These are phyloP conservation scores for Amanita pseudoporphyria DNA, from an alignment of 768 basidiomycete species.

Conservation along the genomic window DNA sequence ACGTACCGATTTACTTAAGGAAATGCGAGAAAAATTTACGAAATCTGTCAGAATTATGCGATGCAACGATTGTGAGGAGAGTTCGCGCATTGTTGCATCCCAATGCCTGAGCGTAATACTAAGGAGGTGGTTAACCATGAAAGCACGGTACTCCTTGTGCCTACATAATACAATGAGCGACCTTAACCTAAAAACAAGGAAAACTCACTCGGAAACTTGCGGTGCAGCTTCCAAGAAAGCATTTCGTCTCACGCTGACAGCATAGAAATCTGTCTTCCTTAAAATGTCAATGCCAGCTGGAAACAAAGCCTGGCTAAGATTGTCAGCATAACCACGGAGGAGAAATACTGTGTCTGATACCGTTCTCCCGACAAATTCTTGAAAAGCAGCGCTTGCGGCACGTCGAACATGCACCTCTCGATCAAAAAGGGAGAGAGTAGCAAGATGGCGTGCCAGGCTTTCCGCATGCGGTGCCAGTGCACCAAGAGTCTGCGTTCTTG, in stretches of 20 bases:
- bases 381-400: slow-evolving; percentile 95
- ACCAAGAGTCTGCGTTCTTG: slow-evolving; percentile 59
- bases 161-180: slow-evolving; percentile 29
- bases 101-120: slow-evolving; percentile 78
- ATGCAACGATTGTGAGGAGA: slow-evolving; percentile 69
- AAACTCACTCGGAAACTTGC: slow-evolving; percentile 74
- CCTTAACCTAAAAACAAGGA: background rate
- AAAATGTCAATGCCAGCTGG: slow-evolving; percentile 93
- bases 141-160: slow-evolving; percentile 63
- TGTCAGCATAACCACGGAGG: slow-evolving; percentile 3
- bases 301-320: slow-evolving; percentile 60
- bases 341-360: slow-evolving; percentile 34
- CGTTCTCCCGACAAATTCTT: slow-evolving; percentile 92
- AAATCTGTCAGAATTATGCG: slow-evolving; percentile 58
- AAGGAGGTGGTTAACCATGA: slow-evolving; percentile 64
- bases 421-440: slow-evolving; percentile 81
- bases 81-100: slow-evolving; percentile 72
- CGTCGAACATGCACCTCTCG: slow-evolving; percentile 91
- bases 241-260: slow-evolving; percentile 76
- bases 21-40: slow-evolving; percentile 37
- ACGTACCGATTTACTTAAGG: slow-evolving; percentile 45
- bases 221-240: slow-evolving; percentile 82
- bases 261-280: slow-evolving; percentile 89
- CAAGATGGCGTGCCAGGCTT: slow-evolving; percentile 59
- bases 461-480: slow-evolving; percentile 52